A percentile compares a stretch with the other conserved stretches of the same genome.
Conservation (phyloP, 208 protist genomes). For the Trypanosoma congolense region DNA sequence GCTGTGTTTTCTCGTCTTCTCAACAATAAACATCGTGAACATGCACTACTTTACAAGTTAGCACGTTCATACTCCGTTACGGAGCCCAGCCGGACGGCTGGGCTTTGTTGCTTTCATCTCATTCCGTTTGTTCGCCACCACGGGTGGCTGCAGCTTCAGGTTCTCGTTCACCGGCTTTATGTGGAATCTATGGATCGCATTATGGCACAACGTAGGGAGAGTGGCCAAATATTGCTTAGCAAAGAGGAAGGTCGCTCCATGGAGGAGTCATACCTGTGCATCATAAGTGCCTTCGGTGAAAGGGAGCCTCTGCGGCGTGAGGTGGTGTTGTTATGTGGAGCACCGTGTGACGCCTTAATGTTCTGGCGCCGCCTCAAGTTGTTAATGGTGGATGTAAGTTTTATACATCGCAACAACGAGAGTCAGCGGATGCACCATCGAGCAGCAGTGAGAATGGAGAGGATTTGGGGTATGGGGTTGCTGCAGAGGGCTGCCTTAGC, state of each 20-base stretch:
- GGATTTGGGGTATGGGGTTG: too few species aligned
- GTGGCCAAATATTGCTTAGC: background rate
- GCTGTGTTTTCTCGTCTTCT: constrained; percentile 32
- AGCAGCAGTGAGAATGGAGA: too few species aligned
- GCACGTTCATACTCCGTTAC: constrained; percentile 43
- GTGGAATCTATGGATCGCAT: constrained; percentile 44
- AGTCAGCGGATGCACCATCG: too few species aligned
- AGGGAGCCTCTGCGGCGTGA: constrained; percentile 1
- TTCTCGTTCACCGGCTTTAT: constrained; percentile 43
- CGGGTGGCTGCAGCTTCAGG: constrained; percentile 52
- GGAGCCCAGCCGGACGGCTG: constrained; percentile 32
- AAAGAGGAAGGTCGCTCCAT: constrained; percentile 12
- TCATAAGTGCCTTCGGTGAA: constrained; percentile 17
- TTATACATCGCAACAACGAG: too few species aligned
- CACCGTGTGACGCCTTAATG: background rate
- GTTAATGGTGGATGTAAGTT: constrained; percentile 4
- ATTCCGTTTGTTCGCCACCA: constrained; percentile 43
- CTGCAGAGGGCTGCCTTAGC: too few species aligned
- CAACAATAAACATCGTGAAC: constrained; percentile 36
- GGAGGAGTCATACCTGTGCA: constrained; percentile 16
- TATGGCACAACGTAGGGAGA: constrained; percentile 19
- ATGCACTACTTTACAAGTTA: constrained; percentile 42
- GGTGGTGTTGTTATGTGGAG: constrained; percentile 7
- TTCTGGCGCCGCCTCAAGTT: constrained; percentile 14
- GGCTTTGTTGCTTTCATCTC: constrained; percentile 37